Percentiles rank a stretch among this genome's conserved stretches.
phyloP scores from a whole-genome alignment of 2,329 filamentous ascomycete genomes.

The Scedosporium dehoogii region DNA sequence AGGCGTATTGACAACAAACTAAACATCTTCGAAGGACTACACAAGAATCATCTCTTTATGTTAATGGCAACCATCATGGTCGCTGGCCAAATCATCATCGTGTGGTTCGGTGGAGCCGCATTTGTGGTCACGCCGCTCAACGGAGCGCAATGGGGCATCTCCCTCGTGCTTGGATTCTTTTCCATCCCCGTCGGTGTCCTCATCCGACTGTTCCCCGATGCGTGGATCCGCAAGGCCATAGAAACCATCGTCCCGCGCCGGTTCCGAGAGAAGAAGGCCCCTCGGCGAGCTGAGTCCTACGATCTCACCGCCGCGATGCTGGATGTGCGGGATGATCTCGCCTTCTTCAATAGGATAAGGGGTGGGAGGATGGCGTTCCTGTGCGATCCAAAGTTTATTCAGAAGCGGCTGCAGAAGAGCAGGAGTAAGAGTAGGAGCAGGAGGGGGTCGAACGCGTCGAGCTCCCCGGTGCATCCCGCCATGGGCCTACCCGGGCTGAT shows the following conservation, averaged over 20 bases:
- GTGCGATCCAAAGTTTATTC: conserved; percentile 46
- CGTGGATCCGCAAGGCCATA: conserved; percentile 12
- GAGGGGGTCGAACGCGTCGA: conserved; percentile 11
- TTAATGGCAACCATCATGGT: conserved; percentile 61
- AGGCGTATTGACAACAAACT: conserved; percentile 65
- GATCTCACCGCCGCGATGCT: conserved; percentile 31
- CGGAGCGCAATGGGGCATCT: conserved; percentile 58
- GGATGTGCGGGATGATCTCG: conserved; percentile 51
- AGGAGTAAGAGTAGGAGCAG: conserved; percentile 8
- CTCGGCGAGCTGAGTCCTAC: conserved; percentile 21
- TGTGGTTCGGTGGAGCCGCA: conserved; percentile 58
- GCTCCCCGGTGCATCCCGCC: conserved; percentile 10
- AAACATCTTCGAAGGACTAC: conserved; percentile 65
- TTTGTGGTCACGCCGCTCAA: conserved; percentile 45
- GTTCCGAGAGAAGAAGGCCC: conserved; percentile 6
- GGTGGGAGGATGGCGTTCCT: conserved; percentile 51
- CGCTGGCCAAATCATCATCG: conserved; percentile 60
- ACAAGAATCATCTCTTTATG: conserved; percentile 61
- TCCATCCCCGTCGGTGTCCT: conserved; percentile 58
- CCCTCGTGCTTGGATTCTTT: conserved; percentile 53
- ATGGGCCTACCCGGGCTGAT: conserved; percentile 13
- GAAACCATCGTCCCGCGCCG: not conserved
- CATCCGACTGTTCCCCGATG: conserved; percentile 39
- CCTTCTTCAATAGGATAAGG: conserved; percentile 50
- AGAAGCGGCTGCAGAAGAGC: conserved; percentile 29